Conservation (phyloP, 345 rosid genomes). For the Stellera chamaejasme region DNA sequence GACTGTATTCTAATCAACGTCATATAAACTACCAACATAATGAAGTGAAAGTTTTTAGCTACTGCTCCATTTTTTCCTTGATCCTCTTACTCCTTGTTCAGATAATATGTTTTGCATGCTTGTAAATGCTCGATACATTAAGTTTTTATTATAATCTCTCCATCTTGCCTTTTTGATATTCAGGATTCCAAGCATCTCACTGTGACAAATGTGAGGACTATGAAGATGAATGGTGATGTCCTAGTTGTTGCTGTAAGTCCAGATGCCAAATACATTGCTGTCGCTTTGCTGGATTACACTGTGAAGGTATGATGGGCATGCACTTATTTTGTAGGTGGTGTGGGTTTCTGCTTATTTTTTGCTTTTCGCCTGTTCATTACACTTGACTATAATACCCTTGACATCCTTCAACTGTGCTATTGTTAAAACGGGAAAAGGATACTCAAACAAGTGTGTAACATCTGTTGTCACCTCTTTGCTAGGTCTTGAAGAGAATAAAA, state of each 20-base stretch:
- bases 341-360: not conserved
- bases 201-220: conserved; percentile 55
- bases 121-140: not conserved
- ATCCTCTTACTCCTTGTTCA: not conserved
- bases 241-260: conserved; percentile 81
- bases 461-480: too few relatives aligned
- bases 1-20: too few relatives aligned
- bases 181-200: conserved; percentile 65
- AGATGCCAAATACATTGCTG: conserved; percentile 85
- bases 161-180: conserved; percentile 17
- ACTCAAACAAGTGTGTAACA: too few relatives aligned
- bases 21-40: too few relatives aligned
- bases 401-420: too few relatives aligned
- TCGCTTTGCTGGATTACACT: conserved; percentile 84
- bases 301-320: conserved; percentile 56
- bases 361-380: not conserved
- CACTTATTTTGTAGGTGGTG: not conserved
- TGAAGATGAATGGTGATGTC: conserved; percentile 97
- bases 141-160: not conserved
- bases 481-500: too few relatives aligned
- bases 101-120: not conserved
- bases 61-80: not conserved
- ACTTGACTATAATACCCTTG: too few relatives aligned
- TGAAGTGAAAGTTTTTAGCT: not conserved
- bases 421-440: too few relatives aligned